Percentiles rank a stretch among this genome's conserved stretches.
Evolutionary conservation across 345 rosid species (phyloP).

Genomic region (Pseudoturritis turrita): DNA sequence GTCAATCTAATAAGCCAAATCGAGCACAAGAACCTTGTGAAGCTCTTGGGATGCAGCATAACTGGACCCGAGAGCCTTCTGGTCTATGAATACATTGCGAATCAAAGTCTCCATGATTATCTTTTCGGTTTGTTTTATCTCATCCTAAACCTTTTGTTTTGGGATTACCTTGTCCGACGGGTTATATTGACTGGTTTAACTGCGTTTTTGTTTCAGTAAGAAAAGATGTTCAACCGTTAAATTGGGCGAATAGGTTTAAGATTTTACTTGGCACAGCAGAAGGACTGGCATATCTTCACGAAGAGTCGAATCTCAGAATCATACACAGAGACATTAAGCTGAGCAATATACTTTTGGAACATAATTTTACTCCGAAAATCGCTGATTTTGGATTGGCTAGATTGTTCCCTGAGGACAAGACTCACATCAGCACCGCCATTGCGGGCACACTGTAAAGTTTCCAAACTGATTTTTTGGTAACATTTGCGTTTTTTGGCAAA

Average conservation of each 20-base stretch:
- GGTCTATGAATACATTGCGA: constrained; percentile 74
- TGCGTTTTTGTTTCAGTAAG: constrained; percentile 38
- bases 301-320: constrained; percentile 64
- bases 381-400: constrained; percentile 96
- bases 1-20: constrained; percentile 77
- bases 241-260: constrained; percentile 53
- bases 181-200: neutral
- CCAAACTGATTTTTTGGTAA: neutral
- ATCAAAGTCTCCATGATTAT: constrained; percentile 68
- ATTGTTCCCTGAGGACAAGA: constrained; percentile 60
- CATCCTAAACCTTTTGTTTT: neutral
- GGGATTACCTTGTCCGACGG: neutral
- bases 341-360: constrained; percentile 68
- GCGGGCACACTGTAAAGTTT: constrained; percentile 81
- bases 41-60: constrained; percentile 81
- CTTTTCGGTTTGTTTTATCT: constrained; percentile 45
- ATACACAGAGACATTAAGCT: constrained; percentile 89
- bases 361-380: constrained; percentile 61
- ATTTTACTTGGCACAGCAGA: constrained; percentile 74
- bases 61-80: constrained; percentile 90
- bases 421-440: constrained; percentile 70
- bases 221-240: constrained; percentile 38
- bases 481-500: neutral
- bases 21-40: constrained; percentile 76
- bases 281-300: constrained; percentile 82